Base-by-base conservation (phyloP, 345 rosid species). In the Hypericum androsaemum region DNA sequence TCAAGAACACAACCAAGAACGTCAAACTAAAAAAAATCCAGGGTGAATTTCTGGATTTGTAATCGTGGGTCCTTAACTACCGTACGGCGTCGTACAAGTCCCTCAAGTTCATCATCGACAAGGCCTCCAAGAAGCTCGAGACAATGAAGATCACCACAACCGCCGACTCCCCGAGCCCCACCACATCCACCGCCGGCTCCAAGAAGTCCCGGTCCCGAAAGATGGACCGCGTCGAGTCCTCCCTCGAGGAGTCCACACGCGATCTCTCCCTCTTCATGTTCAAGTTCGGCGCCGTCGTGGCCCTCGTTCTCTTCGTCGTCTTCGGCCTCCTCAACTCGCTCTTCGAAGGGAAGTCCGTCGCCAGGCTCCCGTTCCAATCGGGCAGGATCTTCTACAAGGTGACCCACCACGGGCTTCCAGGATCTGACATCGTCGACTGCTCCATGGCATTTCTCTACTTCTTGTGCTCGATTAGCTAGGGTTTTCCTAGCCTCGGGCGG, bases 261-360 rank as follows among this genome's bases (percentile, higher is more conserved):
- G n/a, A n/a, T 64, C 78, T 92, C 7, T 92, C 98, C 6, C 82
- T 92, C 39, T 92, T 92, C 88, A 92, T 88, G 86, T 85, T 92
- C 87, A 92, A 92, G 71, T 92, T 97, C 49, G 98, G 98, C 13
- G 97, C 95, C 39, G 97, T 92, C 14, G 97, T 92, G 7, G 98
- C 98, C 1, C 59, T 92, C 15, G 97, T 88, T 15, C 82, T 92
- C 54, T 77, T 92, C 73, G 83, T 85, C 58, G 97, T 92, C 56
- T 88, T 92, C 39, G 97, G 95, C 0, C 71, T 92, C 15, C 65
- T 88, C 60, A 92, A 92, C 59, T 92, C 98, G 0, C 83, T 88
- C 1, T 92, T 92, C 51, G 95, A 92, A 69, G 97, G 97, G 6
- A 92, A 88, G 64, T 82, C 73, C n/a, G 95, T 92, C 12, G 98